Base-by-base conservation (phyloP, 352 stramenopile genomes). In the Globisporangium viniferum region DNA sequence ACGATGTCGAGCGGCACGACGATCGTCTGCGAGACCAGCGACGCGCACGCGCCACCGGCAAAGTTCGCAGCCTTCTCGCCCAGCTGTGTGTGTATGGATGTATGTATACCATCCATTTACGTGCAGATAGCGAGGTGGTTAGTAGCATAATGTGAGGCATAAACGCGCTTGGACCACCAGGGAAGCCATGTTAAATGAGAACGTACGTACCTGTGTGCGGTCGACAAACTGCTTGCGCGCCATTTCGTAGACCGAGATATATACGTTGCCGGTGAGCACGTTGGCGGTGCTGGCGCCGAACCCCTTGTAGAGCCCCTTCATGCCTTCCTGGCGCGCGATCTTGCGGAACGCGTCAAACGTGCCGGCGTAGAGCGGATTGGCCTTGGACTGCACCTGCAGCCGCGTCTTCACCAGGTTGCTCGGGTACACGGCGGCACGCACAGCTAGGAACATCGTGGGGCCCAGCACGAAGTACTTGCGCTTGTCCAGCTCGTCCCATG, bases 401-500 rank as follows among this genome's bases (percentile, higher is more conserved):
- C 88, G 86, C 63, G 90, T 97, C 76, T 97, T 97, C 44, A 97
- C 88, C 53, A 97, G 71, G 65, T 92, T 96, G 65, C 84, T 92
- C 64, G 89, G 89, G 74, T 97, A 95, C 74, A 94, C 88, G 66
- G 82, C 79, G 24, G 88, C 88, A 61, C 89, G 86, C 58, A 97
- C 89, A 61, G 75, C 80, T 29, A 95, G 73, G 67, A 95, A 94
- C 68, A 93, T 87, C 58, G 82, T 88, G 24, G 89, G 89, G 0
- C 89, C 88, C 3, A 95, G 71, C n/a, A 94, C 68, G 66, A 89
- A 97, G 70, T 95, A 97, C 65, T 86, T 90, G 65, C 77, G 73
- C 75, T 95, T 95, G 77, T 97, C 85, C 41, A 96, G 86, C 68
- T 96, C 87, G 70, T 96, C 89, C 89, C 89, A 96, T n/a, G 84